Conservation (phyloP, 805 yeast species). For the Cyberlindnera mycetangii region DNA sequence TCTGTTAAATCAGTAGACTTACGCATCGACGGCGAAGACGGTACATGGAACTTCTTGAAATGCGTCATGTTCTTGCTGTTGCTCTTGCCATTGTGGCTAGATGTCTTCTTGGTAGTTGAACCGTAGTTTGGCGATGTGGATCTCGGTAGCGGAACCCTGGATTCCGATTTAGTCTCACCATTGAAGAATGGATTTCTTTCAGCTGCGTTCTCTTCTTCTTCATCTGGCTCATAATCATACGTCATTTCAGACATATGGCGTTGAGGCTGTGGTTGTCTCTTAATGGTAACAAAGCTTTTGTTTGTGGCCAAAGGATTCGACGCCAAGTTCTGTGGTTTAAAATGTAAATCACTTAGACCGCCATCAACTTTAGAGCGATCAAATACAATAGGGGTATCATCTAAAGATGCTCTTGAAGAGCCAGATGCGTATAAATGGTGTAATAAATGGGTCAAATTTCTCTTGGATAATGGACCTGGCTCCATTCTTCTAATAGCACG, state of each 20-base stretch:
- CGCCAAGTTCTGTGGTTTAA: slow-evolving; percentile 53
- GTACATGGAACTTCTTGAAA: slow-evolving; percentile 20
- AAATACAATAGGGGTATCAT: slow-evolving; percentile 14
- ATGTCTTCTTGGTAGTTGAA: slow-evolving; percentile 16
- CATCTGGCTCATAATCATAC: slow-evolving; percentile 21
- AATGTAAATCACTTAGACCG: slow-evolving; percentile 9
- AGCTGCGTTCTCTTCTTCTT: background rate
- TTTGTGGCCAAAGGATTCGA: slow-evolving; percentile 65
- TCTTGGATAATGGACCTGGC: slow-evolving; percentile 72
- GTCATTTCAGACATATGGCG: slow-evolving; percentile 13
- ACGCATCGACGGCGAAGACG: slow-evolving; percentile 7
- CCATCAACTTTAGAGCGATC: too few species aligned
- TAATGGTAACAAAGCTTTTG: slow-evolving; percentile 65
- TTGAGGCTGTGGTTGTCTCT: slow-evolving; percentile 45
- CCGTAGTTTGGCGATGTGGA: slow-evolving; percentile 27
- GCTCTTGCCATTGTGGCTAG: too few species aligned
- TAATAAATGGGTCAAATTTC: slow-evolving; percentile 65
- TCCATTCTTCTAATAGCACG: slow-evolving; percentile 75
- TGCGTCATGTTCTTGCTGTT: too few species aligned
- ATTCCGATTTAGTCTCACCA: slow-evolving; percentile 8
- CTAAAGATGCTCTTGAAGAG: slow-evolving; percentile 43
- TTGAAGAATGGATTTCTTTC: background rate
- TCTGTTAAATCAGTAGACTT: slow-evolving; percentile 23
- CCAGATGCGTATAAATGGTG: slow-evolving; percentile 51
- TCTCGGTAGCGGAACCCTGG: too few species aligned